A percentile compares a stretch with the other conserved stretches of the same genome.
Conservation (phyloP, 805 yeast species). For the Sugiyamaella mastotermitis region DNA sequence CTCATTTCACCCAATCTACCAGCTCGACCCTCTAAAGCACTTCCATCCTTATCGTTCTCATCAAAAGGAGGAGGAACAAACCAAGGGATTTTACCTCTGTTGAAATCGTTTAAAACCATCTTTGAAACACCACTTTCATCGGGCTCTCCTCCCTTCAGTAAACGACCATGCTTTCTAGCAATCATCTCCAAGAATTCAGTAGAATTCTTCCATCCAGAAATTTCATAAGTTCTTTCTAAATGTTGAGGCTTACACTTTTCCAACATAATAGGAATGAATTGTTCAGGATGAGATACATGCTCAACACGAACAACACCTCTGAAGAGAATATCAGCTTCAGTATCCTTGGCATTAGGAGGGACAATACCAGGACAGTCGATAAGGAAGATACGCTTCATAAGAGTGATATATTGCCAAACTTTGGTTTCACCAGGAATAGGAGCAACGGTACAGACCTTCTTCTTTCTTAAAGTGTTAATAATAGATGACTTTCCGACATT, state of each 20-base stretch:
- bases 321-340: constrained; percentile 86
- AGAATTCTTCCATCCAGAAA: constrained; percentile 75
- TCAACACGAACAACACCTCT: constrained; percentile 99
- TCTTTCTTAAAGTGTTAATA: constrained; percentile 85
- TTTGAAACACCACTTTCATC: constrained; percentile 92
- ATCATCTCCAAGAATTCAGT: constrained; percentile 82
- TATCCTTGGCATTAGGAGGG: constrained; percentile 86
- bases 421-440: constrained; percentile 99
- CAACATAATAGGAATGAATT: constrained; percentile 82
- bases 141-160: constrained; percentile 96
- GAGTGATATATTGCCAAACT: constrained; percentile 97
- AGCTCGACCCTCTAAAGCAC: constrained; percentile 16
- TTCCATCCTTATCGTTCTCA: constrained; percentile 44
- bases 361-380: constrained; percentile 99
- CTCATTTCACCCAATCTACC: constrained; percentile 22
- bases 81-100: constrained; percentile 98
- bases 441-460: constrained; percentile 95
- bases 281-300: constrained; percentile 92
- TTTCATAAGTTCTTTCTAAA: constrained; percentile 91
- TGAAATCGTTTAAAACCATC: constrained; percentile 86
- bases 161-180: constrained; percentile 89
- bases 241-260: constrained; percentile 82
- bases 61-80: constrained; percentile 89
- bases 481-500: constrained; percentile 97
- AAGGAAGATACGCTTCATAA: constrained; percentile 91